Evolutionary conservation across 345 rosid species (phyloP).

Genomic region (Boechera stricta): DNA sequence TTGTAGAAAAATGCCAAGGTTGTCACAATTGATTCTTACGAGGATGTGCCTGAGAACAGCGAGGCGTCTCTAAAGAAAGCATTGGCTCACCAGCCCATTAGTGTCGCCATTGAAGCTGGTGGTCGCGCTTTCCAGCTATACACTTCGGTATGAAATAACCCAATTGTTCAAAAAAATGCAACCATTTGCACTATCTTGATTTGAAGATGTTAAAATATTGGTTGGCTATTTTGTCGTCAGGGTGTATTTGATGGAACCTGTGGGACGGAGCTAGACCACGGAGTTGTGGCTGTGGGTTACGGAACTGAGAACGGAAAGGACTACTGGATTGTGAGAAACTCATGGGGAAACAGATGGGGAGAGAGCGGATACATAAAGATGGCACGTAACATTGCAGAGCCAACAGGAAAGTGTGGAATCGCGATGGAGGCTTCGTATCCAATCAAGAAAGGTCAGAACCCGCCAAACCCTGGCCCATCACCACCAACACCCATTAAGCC

Average conservation of each 20-base stretch:
- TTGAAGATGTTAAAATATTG: conserved; percentile 21
- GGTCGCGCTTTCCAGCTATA: conserved; percentile 86
- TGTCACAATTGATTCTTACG: conserved; percentile 70
- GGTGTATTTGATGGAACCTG: conserved; percentile 80
- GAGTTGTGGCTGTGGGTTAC: conserved; percentile 88
- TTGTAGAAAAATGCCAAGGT: conserved; percentile 83
- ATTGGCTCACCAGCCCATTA: conserved; percentile 76
- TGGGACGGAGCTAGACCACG: conserved; percentile 84
- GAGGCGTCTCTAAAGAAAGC: conserved; percentile 81
- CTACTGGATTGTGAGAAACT: conserved; percentile 85
- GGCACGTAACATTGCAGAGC: conserved; percentile 58
- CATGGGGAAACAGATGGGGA: conserved; percentile 91
- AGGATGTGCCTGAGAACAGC: conserved; percentile 70
- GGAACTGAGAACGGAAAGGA: conserved; percentile 79
- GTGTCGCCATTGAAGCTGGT: conserved; percentile 86
- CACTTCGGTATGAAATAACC: conserved; percentile 41
- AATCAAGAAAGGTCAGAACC: conserved; percentile 75
- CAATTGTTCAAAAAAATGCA: background rate
- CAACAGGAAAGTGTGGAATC: conserved; percentile 85
- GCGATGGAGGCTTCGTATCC: conserved; percentile 90
- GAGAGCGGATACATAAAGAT: conserved; percentile 79
- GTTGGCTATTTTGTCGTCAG: conserved; percentile 39
- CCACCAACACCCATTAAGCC: conserved; percentile 91
- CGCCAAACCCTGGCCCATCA: conserved; percentile 95
- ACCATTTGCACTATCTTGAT: background rate